Conservation (phyloP, 768 basidiomycete genomes). For the Holtermanniella nyarrowii region DNA sequence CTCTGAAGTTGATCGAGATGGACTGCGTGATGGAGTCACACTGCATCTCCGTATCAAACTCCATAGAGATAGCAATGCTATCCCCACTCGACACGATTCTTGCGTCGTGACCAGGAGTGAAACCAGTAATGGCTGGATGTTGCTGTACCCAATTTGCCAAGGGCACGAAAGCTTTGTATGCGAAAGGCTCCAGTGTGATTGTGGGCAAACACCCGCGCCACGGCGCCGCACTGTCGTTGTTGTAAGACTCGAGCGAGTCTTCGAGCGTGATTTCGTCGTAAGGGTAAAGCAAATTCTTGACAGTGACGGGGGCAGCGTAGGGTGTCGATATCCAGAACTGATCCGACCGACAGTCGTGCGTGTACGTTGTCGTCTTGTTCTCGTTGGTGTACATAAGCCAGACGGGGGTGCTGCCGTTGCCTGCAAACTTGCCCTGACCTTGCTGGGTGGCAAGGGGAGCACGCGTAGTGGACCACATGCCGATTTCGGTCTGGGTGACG, state of each 20-base stretch:
- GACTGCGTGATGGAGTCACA: constrained; percentile 58
- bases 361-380: constrained; percentile 59
- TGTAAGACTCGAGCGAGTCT: constrained; percentile 57
- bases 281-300: constrained; percentile 70
- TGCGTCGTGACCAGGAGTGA: constrained; percentile 76
- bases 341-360: constrained; percentile 50
- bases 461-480: constrained; percentile 72
- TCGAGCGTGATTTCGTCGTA: constrained; percentile 67
- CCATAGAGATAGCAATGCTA: constrained; percentile 56
- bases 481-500: constrained; percentile 67
- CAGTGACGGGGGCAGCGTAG: constrained; percentile 50
- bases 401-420: constrained; percentile 53
- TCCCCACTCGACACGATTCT: constrained; percentile 50
- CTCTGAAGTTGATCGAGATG: constrained; percentile 60
- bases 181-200: constrained; percentile 60
- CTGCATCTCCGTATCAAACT: constrained; percentile 69
- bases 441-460: constrained; percentile 54
- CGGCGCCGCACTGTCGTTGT: constrained; percentile 51
- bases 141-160: constrained; percentile 56
- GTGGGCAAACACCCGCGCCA: constrained; percentile 63
- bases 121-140: constrained; percentile 64
- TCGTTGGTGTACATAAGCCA: constrained; percentile 83
- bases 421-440: constrained; percentile 41
- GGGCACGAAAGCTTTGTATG: constrained; percentile 75
- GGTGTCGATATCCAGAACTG: constrained; percentile 68